phyloP scores from a whole-genome alignment of 192 early-diverging fungal species.

The Coemansia aciculifera region DNA sequence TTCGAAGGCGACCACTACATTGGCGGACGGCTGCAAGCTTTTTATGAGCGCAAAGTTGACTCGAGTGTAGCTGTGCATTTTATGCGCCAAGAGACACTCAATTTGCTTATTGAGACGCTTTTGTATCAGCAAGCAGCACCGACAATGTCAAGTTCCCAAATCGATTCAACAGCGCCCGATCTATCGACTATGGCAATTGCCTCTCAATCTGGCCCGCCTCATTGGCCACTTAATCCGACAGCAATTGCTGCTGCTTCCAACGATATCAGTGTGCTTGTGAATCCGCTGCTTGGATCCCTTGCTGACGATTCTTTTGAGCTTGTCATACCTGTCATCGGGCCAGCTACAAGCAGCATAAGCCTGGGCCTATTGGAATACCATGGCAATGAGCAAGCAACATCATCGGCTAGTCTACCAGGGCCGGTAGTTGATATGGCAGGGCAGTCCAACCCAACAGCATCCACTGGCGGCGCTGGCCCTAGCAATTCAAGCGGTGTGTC shows the following conservation, averaged over 20 bases:
- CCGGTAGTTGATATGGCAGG: too few species aligned
- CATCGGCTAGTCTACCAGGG: too few species aligned
- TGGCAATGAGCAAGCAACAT: too few species aligned
- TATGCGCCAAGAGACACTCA: not conserved
- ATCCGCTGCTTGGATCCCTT: too few species aligned
- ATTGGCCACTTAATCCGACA: not conserved
- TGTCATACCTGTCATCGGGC: too few species aligned
- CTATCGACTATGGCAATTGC: not conserved
- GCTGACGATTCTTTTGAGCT: too few species aligned
- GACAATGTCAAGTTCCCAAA: not conserved
- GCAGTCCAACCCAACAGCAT: too few species aligned
- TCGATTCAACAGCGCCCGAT: not conserved
- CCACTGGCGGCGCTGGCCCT: too few species aligned
- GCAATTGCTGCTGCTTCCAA: not conserved
- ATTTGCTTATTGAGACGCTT: not conserved
- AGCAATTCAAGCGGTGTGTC: too few species aligned
- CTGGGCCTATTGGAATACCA: too few species aligned
- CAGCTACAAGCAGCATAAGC: too few species aligned
- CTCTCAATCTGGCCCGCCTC: not conserved
- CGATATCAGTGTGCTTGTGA: too few species aligned
- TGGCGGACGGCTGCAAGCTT: not conserved
- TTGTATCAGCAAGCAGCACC: not conserved
- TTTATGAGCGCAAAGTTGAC: not conserved
- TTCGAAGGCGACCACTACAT: not conserved
- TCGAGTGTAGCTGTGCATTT: not conserved